Evolutionary conservation across 768 basidiomycete genomes (phyloP), one percentile per base, ranked within the genome.

Genomic region (Leccinum ochraceum): DNA sequence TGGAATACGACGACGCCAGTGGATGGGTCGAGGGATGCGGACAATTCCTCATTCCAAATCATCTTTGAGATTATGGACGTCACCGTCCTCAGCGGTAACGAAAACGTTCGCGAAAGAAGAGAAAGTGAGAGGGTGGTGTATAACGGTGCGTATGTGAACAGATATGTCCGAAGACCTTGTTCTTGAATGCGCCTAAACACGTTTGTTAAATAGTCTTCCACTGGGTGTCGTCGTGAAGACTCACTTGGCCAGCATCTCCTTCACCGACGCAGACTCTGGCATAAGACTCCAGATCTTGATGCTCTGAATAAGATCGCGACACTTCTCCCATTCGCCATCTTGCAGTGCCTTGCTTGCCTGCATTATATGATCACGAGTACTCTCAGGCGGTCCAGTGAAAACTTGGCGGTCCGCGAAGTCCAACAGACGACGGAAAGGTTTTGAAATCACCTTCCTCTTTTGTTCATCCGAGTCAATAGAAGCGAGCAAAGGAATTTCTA

Each of bases 241-340:
- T 66, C 74, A 97, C 95, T 88, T 89, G 11, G 89, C 89, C 39
- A 99, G 79, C 94, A 97, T 98, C 62, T 95, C 94, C 76, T 98
- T 98, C 55, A 98, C 94, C 14, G 82, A 76, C 26, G 83, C 76
- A 54, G 84, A 88, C 73, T 96, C 94, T 2, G 95, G 95, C 90
- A 99, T 94, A 62, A 99, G 77, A 67, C 86, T 89, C 97, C 97
- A 98, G 36, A 98, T 95, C 77, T 97, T 98, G 81, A 98, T 98
- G 71, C 89, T 88, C 72, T 95, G 89, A 56, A 98, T 86, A 57
- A 99, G 80, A 70, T 98, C 95, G 51, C 90, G 85, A 69, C 95
- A 96, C 69, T 89, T 88, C 73, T 96, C 92, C 97, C 97, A 99
- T 68, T 98, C 94, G 17, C 96, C 97, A 63, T 90, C 87, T 76